Evolutionary conservation across 116 monocot species (phyloP).

Genomic region (Papilionanthe hybrid): DNA sequence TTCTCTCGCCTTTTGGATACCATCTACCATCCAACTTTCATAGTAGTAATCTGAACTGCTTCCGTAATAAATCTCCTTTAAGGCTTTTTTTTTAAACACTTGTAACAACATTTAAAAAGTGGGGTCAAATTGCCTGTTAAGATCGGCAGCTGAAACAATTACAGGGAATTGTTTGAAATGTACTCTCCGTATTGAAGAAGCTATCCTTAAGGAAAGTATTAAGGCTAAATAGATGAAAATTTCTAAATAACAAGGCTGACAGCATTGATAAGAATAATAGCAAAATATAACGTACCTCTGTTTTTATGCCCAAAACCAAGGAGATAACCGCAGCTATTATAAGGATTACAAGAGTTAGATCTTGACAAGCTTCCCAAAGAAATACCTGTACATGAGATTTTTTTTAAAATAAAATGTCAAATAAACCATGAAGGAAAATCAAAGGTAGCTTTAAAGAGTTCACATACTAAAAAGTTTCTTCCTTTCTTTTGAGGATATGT

Average conservation of each 20-base stretch:
- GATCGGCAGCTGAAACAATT: not conserved
- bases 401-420: not conserved
- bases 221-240: not conserved
- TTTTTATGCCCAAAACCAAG: slow-evolving; percentile 53
- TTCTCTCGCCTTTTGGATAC: no score
- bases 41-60: not conserved
- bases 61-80: not conserved
- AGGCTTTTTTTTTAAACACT: not conserved
- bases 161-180: not conserved
- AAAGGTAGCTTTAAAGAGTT: not conserved
- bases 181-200: not conserved
- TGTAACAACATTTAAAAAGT: not conserved
- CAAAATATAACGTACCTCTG: slow-evolving; percentile 36
- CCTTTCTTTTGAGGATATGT: slow-evolving; percentile 66
- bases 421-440: not conserved
- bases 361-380: slow-evolving; percentile 67
- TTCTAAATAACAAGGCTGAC: not conserved
- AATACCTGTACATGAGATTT: slow-evolving; percentile 33
- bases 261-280: not conserved
- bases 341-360: slow-evolving; percentile 58
- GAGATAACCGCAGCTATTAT: slow-evolving; percentile 60
- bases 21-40: no score
- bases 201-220: not conserved
- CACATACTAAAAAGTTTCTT: slow-evolving; percentile 49
- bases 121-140: not conserved